Percentiles rank a stretch among this genome's conserved stretches.
phyloP scores from a whole-genome alignment of 1,139 yeast species.

The Candida tetrigidarum region DNA sequence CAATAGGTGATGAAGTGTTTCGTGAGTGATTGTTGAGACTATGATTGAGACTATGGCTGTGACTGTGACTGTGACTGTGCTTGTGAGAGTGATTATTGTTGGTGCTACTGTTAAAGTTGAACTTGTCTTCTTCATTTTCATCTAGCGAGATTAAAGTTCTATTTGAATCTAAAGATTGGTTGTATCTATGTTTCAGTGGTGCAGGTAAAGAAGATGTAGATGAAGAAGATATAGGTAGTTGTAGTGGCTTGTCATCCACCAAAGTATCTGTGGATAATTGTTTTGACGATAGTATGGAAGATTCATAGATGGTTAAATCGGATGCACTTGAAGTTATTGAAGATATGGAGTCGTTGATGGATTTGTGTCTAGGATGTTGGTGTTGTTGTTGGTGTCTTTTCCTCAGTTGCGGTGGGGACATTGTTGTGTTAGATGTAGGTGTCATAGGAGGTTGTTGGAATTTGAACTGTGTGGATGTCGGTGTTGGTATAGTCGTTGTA shows the following conservation, averaged over 20 bases:
- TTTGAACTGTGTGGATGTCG: constrained; percentile 4
- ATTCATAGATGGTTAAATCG: constrained; percentile 21
- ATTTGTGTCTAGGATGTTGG: constrained; percentile 15
- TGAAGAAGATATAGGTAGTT: neutral
- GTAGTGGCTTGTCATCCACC: constrained; percentile 24
- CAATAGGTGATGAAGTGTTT: constrained; percentile 8
- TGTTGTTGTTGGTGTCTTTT: constrained; percentile 3
- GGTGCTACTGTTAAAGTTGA: neutral
- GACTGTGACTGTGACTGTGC: no score
- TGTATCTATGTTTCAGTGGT: constrained; percentile 11
- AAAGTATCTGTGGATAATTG: constrained; percentile 29
- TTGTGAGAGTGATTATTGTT: neutral
- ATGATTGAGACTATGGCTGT: no score
- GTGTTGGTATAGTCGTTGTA: neutral
- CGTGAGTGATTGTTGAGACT: constrained; percentile 8
- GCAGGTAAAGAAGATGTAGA: no score
- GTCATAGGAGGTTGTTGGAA: neutral
- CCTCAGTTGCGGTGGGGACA: no score
- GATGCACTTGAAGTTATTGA: constrained; percentile 24
- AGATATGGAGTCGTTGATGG: constrained; percentile 23
- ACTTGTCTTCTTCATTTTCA: constrained; percentile 18
- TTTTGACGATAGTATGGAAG: constrained; percentile 4
- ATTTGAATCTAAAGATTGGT: constrained; percentile 12
- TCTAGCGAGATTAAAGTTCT: constrained; percentile 17
- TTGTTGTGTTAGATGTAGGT: constrained; percentile 5